Conservation (phyloP, 2,329 filamentous ascomycete species). For the Ceratocystis cacaofunesta region DNA sequence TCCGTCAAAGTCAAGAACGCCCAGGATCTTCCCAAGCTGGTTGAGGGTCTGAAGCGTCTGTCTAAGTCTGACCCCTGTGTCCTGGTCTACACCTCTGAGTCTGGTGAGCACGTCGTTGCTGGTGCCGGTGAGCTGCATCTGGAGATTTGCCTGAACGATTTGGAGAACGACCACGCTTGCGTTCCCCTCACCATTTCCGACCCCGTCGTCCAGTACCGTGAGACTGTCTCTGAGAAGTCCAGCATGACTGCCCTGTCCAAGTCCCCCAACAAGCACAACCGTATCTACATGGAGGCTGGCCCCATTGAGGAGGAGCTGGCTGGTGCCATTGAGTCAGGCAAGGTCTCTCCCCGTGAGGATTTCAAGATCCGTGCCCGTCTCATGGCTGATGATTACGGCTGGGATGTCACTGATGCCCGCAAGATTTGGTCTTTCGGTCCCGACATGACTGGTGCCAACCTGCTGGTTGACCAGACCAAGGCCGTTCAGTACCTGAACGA, state of each 20-base stretch:
- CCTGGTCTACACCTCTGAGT: conserved; percentile 73
- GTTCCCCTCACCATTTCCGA: conserved; percentile 95
- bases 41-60: conserved; percentile 99
- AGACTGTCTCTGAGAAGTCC: conserved; percentile 73
- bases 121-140: conserved; percentile 99
- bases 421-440: conserved; percentile 99
- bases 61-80: conserved; percentile 99
- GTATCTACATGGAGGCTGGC: conserved; percentile 89
- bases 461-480: conserved; percentile 99
- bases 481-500: conserved; percentile 99
- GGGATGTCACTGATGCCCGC: conserved; percentile 98
- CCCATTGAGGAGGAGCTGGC: conserved; percentile 86
- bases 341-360: conserved; percentile 90
- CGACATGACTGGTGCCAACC: conserved; percentile 93
- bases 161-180: conserved; percentile 98
- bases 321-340: conserved; percentile 78
- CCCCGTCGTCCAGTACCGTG: conserved; percentile 96
- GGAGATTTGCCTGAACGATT: conserved; percentile 99
- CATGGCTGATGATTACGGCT: conserved; percentile 91
- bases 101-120: conserved; percentile 96
- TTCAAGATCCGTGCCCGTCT: conserved; percentile 96
- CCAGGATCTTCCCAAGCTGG: conserved; percentile 97
- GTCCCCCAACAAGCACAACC: conserved; percentile 99
- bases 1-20: conserved; percentile 99
- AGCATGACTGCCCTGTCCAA: conserved; percentile 97